Percentiles rank a stretch among this genome's conserved stretches.
These are phyloP conservation scores for Rhododendron williamsianum DNA, from an alignment of 148 eudicot species.

Conservation along the genomic window DNA sequence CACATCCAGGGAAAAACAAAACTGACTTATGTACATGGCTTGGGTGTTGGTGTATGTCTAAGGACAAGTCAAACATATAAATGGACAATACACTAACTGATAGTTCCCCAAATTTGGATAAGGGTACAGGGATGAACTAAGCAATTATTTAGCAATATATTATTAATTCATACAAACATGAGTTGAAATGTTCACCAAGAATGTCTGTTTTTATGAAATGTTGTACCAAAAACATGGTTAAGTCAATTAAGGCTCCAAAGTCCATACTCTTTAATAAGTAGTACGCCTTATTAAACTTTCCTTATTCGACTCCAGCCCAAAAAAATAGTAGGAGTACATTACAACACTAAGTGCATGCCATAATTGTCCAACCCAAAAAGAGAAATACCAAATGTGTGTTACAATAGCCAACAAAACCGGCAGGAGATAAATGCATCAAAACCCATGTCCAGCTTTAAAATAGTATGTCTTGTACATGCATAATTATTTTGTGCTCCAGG, in stretches of 20 bases:
- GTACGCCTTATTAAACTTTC: background rate
- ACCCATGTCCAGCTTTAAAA: background rate
- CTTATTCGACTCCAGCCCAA: background rate
- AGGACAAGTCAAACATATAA: background rate
- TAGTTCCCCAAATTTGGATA: background rate
- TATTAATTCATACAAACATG: background rate
- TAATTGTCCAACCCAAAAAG: background rate
- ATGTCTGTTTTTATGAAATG: background rate
- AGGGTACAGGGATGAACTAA: background rate
- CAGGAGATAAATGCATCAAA: background rate
- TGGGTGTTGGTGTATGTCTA: background rate
- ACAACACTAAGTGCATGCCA: background rate
- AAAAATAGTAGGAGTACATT: background rate
- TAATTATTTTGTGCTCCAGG: background rate
- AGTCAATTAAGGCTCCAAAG: background rate
- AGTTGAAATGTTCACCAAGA: background rate
- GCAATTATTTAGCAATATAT: background rate
- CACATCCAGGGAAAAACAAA: background rate
- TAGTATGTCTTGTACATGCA: background rate
- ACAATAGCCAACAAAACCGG: background rate
- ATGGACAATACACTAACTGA: background rate
- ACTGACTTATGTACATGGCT: background rate
- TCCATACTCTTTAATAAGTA: background rate
- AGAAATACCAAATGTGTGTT: background rate
- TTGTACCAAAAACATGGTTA: background rate